Evolutionary conservation across 352 stramenopile genomes (phyloP).

Genomic region (Phytopythium boreale): DNA sequence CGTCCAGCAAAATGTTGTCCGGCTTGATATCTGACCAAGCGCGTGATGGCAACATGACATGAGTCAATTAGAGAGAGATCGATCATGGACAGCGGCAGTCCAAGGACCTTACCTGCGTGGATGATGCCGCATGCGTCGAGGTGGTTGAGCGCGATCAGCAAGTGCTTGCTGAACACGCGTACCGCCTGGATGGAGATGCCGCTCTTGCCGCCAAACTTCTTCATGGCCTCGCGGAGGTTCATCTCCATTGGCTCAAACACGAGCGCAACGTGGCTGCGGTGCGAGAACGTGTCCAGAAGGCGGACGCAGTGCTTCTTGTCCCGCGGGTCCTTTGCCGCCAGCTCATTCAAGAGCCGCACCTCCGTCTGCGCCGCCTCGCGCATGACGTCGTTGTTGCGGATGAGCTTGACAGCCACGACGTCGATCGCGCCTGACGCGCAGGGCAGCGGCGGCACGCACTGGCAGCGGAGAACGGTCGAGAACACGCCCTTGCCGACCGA

Average conservation of each 20-base stretch:
- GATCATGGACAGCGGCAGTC: background rate
- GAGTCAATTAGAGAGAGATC: slow-evolving; percentile 5
- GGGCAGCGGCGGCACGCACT: slow-evolving; percentile 42
- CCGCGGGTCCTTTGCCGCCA: slow-evolving; percentile 62
- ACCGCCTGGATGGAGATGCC: slow-evolving; percentile 86
- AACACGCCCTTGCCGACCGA: slow-evolving; percentile 97
- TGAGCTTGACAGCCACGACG: slow-evolving; percentile 84
- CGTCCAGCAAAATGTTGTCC: slow-evolving; percentile 97
- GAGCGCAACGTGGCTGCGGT: slow-evolving; percentile 95
- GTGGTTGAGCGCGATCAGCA: slow-evolving; percentile 77
- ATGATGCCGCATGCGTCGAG: slow-evolving; percentile 83
- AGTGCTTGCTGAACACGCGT: slow-evolving; percentile 77
- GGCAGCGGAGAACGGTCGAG: slow-evolving; percentile 96
- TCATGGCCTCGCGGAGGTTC: slow-evolving; percentile 94
- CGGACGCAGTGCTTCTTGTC: slow-evolving; percentile 87
- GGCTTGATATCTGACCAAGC: slow-evolving; percentile 92
- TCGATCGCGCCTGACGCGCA: slow-evolving; percentile 14
- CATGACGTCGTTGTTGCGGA: slow-evolving; percentile 98
- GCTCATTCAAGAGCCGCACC: slow-evolving; percentile 71
- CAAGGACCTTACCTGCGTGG: slow-evolving; percentile 79
- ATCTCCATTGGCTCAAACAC: slow-evolving; percentile 98
- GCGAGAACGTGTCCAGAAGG: slow-evolving; percentile 83
- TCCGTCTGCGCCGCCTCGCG: slow-evolving; percentile 92
- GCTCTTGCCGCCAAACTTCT: slow-evolving; percentile 85
- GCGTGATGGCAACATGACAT: slow-evolving; percentile 1